phyloP scores from a whole-genome alignment of 2,329 filamentous ascomycete species.

The Pyricularia sp. region DNA sequence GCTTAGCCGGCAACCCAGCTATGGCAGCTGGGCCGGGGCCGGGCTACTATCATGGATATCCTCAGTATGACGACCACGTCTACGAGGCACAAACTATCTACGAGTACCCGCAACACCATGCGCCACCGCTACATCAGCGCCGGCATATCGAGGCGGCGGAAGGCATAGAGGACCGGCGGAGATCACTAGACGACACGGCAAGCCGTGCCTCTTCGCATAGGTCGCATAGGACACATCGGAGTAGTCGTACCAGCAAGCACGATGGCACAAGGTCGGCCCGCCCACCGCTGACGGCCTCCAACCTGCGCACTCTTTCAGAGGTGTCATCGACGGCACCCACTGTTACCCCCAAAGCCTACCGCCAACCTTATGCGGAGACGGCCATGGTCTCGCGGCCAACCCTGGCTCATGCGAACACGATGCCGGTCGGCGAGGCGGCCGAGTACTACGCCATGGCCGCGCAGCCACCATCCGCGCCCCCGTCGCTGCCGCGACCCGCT shows the following conservation, averaged over 20 bases:
- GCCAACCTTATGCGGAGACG: slow-evolving; percentile 32
- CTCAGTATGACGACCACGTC: slow-evolving; percentile 15
- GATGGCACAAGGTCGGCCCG: slow-evolving; percentile 18
- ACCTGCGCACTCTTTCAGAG: slow-evolving; percentile 44
- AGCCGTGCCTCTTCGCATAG: slow-evolving; percentile 29
- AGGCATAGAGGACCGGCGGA: slow-evolving; percentile 10
- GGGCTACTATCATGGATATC: slow-evolving; percentile 16
- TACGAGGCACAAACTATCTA: slow-evolving; percentile 13
- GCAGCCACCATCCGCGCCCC: background rate
- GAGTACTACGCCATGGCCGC: background rate
- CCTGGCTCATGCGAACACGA: slow-evolving; percentile 23
- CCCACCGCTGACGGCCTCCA: slow-evolving; percentile 38
- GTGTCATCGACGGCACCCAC: slow-evolving; percentile 37
- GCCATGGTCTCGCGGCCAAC: slow-evolving; percentile 19
- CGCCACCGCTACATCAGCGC: slow-evolving; percentile 8
- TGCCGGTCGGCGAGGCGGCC: slow-evolving; percentile 6
- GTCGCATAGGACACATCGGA: slow-evolving; percentile 28
- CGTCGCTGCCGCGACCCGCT: slow-evolving; percentile 4
- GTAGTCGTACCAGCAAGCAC: slow-evolving; percentile 20
- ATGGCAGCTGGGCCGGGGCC: slow-evolving; percentile 7
- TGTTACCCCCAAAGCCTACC: slow-evolving; percentile 24
- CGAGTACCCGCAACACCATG: slow-evolving; percentile 7
- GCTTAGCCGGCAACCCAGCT: background rate
- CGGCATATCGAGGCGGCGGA: slow-evolving; percentile 13
- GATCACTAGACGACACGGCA: slow-evolving; percentile 18